Evolutionary conservation across 2,329 filamentous ascomycete species (phyloP), one percentile per base, ranked within the genome.

Genomic region (Aspergillus uvarum): DNA sequence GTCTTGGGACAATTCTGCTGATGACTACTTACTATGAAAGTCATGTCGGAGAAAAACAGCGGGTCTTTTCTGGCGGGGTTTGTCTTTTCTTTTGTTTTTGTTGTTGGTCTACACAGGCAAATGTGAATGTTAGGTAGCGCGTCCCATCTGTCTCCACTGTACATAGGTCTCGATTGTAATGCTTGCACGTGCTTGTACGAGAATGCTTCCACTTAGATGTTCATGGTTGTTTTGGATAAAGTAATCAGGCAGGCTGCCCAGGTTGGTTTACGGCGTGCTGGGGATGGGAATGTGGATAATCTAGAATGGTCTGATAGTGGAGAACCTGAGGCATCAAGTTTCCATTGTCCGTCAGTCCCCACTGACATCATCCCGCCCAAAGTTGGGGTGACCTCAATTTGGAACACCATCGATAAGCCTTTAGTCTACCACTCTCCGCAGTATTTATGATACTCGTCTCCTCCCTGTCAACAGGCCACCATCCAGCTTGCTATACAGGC

Each of bases 331-430:
- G 26, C 26, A 29, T 7, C 26, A 29, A 29, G 26, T 7, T 3
- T 10, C 26, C 8, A 29, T 29, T 10, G 26, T 29, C 7, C 26
- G 22, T 22, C 22, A 3, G 22, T 29, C 26, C 26, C 8, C 26
- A 51, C 47, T 63, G 58, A 63, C 61, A 63, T 59, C 56, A 59
- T 54, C 19, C 21, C 24, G n/a, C 16, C 24, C 24, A 8, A 54
- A 10, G 26, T 29, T 7, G 26, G 26, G 8, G 32, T 49, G 51
- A 55, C 51, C 35, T 59, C 51, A 59, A 35, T 12, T 16, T 12
- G 32, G 11, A 35, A 29, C 26, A 29, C 26, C 26, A 29, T 29
- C 26, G 26, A 29, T 29, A 29, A 29, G 26, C 26, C 32, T 35
- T 35, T 35, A 35, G 7, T 11, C 11, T 35, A 35, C 10, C 6